These are phyloP conservation scores for Penicillium sumatraense DNA, from an alignment of 2,329 filamentous ascomycete genomes.

Conservation along the genomic window DNA sequence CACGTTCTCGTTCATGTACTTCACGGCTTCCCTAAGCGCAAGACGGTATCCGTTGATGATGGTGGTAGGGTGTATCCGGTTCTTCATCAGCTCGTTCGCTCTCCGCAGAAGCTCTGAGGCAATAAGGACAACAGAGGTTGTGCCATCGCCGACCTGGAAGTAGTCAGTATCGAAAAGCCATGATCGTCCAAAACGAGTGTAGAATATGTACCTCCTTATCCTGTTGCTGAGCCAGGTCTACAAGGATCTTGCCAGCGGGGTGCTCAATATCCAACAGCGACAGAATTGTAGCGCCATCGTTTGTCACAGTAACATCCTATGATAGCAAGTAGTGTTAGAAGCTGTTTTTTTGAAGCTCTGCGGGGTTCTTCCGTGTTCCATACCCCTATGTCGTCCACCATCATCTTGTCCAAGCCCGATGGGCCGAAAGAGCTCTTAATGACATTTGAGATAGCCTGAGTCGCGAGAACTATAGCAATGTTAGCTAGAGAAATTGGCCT, in stretches of 20 bases:
- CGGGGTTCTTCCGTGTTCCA: slow-evolving; percentile 40
- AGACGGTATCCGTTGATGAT: slow-evolving; percentile 98
- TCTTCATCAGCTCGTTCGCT: slow-evolving; percentile 98
- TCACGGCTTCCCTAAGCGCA: slow-evolving; percentile 91
- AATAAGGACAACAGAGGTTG: slow-evolving; percentile 96
- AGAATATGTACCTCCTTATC: slow-evolving; percentile 75
- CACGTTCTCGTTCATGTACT: slow-evolving; percentile 99
- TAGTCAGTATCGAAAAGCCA: slow-evolving; percentile 11
- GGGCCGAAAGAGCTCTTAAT: slow-evolving; percentile 99
- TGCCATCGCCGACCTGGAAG: slow-evolving; percentile 83
- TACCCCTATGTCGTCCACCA: slow-evolving; percentile 99
- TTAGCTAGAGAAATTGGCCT: slow-evolving; percentile 14
- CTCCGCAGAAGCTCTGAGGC: slow-evolving; percentile 91
- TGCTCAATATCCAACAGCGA: slow-evolving; percentile 95
- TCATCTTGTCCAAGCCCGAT: slow-evolving; percentile 99
- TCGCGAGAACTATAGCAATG: slow-evolving; percentile 74
- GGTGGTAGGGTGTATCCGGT: slow-evolving; percentile 98
- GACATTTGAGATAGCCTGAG: slow-evolving; percentile 96
- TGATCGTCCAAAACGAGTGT: neutral
- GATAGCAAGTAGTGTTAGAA: slow-evolving; percentile 25
- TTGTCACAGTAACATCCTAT: slow-evolving; percentile 96
- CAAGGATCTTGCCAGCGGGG: slow-evolving; percentile 96
- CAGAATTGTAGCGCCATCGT: slow-evolving; percentile 97
- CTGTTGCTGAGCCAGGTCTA: slow-evolving; percentile 96
- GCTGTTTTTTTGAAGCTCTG: slow-evolving; percentile 17